Evolutionary conservation across 176 grass and related monocot genomes (phyloP), one percentile per base, ranked within the genome.

Genomic region (Eleusine indica): DNA sequence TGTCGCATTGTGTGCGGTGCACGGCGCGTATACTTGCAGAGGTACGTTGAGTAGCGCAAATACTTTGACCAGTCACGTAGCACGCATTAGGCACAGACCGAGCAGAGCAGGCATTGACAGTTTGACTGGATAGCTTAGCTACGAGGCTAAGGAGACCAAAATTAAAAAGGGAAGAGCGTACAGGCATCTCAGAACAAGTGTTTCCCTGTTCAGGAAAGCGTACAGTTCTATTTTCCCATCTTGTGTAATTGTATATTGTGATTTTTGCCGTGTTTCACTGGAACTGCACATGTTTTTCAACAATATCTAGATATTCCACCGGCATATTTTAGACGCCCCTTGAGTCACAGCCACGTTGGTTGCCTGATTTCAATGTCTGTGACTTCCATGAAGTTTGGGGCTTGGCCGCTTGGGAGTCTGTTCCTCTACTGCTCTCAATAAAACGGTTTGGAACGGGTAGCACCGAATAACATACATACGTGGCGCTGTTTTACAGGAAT

Each of bases 311-410:
- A 76, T 80, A 54, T 44, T 21, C 17, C 14, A 18, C 14, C 14
- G 3, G 19, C 68, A 13, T 71, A 86, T 57, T 85, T 68, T 87
- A 68, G 62, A 68, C 25, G 4, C 44, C 56, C 7, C 67, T 82
- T 49, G 29, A 82, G 25, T 77, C 38, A 57, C 37, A 40, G 66
- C 15, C 83, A 48, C 56, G 58, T 80, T 5, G 53, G 61, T 53
- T 71, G 78, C 87, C 22, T 76, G 22, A 63, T 29, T 29, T 28
- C 22, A 0, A 12, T 29, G 25, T 62, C 44, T 53, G 18, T 53
- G 18, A 57, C 65, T 66, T 81, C 71, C 82, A 85, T 7, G 14
- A 85, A 89, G 54, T 85, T 89, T 89, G 88, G 87, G 66, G 69
- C 56, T 38, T 80, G 8, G 88, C 83, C 56, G 69, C 56, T 38